Conservation (phyloP, 345 rosid genomes). For the Linum tenue region DNA sequence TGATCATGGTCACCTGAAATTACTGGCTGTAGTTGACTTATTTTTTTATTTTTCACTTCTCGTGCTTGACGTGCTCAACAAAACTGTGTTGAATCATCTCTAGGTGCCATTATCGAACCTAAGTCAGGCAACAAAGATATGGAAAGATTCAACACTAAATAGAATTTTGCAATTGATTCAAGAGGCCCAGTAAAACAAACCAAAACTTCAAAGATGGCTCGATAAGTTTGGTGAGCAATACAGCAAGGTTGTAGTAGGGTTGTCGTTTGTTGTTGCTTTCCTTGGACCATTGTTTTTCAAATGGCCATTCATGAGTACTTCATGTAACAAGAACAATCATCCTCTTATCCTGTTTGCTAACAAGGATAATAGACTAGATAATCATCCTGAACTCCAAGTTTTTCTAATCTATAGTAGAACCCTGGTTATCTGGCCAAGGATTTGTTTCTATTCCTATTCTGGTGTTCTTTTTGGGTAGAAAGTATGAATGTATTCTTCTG, state of each 20-base stretch:
- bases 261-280: conserved; percentile 68
- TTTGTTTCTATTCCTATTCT: background rate
- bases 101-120: conserved; percentile 6
- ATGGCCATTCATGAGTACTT: conserved; percentile 80
- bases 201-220: conserved; percentile 92
- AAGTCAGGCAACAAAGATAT: conserved; percentile 62
- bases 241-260: conserved; percentile 80
- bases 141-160: conserved; percentile 87
- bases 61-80: background rate
- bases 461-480: too few relatives aligned
- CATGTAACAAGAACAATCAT: conserved; percentile 40
- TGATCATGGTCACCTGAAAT: background rate
- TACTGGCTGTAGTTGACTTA: too few relatives aligned
- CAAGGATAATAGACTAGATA: background rate
- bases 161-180: conserved; percentile 88
- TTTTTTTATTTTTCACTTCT: background rate
- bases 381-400: background rate
- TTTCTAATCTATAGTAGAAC: background rate
- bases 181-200: conserved; percentile 82
- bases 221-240: conserved; percentile 92
- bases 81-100: conserved; percentile 2
- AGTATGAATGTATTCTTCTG: background rate
- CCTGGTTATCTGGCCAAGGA: background rate
- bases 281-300: conserved; percentile 84
- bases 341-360: too few relatives aligned